Percentiles rank a stretch among this genome's conserved stretches.
Evolutionary conservation across 106 monocot species (phyloP).

Genomic region (Allium fistulosum): DNA sequence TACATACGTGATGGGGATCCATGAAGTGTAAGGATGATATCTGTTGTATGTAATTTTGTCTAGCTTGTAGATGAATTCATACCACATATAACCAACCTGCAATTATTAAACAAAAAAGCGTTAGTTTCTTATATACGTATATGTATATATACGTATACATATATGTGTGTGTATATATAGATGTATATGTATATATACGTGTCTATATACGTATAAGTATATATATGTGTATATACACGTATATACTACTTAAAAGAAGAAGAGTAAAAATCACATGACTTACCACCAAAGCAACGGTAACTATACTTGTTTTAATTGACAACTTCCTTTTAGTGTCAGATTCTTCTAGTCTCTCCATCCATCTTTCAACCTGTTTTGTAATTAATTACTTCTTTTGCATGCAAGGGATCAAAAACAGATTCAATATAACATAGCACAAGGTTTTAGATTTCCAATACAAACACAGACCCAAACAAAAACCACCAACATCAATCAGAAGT

Average conservation of each 20-base stretch:
- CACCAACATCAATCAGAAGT: no score
- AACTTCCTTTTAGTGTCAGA: constrained; percentile 53
- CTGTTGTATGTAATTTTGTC: constrained; percentile 90
- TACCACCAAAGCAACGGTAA: constrained; percentile 48
- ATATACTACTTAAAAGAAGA: no score
- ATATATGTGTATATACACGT: no score
- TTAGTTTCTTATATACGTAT: no score
- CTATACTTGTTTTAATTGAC: constrained; percentile 56
- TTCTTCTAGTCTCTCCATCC: constrained; percentile 97
- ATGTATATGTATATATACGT: no score
- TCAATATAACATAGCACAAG: no score
- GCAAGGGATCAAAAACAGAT: no score
- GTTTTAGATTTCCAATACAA: background rate
- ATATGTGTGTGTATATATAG: no score
- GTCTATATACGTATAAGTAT: no score
- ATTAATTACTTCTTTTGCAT: no score
- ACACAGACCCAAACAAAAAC: background rate
- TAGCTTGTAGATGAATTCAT: constrained; percentile 93
- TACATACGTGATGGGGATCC: constrained; percentile 94
- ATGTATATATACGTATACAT: no score
- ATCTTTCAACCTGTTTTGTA: constrained; percentile 63
- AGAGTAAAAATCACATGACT: constrained; percentile 1
- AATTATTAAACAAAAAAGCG: constrained; percentile 1
- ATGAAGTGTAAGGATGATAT: constrained; percentile 92
- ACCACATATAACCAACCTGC: constrained; percentile 89